Evolutionary conservation across 2,329 filamentous ascomycete genomes (phyloP), one percentile per base, ranked within the genome.

Genomic region (Neopestalotiopsis sp.): DNA sequence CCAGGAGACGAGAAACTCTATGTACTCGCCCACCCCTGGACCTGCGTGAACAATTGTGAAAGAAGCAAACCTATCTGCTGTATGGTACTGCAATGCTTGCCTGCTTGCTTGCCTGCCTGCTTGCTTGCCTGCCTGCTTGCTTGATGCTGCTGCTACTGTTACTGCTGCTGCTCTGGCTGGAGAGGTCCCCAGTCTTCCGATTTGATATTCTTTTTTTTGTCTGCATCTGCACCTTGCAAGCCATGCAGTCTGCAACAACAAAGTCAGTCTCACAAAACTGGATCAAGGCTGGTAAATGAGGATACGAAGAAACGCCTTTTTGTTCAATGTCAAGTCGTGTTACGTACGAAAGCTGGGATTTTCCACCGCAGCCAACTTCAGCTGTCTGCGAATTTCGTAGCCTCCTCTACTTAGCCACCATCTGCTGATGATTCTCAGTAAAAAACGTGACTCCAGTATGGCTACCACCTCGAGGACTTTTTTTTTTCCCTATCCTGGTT

Each of bases 181-280:
- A 53, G 45, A 53, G n/a, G 20, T 24, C 45, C 24, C n/a, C 45
- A 53, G 45, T 7, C 45, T 53, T 20, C 45, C 45, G 20, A 20
- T 9, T 53, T 20, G 20, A n/a, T n/a, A 53, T 53, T 53, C 34
- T 38, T 38, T 38, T 38, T 38, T 38, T 38, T 38, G 45, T 53
- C 20, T 53, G 45, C 45, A n/a, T n/a, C 45, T 53, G 45, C 45
- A 38, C 34, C 34, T 38, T 53, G 45, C 45, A 28, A 28, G 20
- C 45, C 14, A 53, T 53, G 45, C 45, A 53, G 45, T n/a, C 45
- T 53, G 45, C 45, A 53, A 53, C 45, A 20, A 53, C 17, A 53
- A 53, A 53, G 45, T 53, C 45, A 53, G 45, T 53, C 45, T 53
- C 45, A 53, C 45, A 53, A 53, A 53, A 53, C 45, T 53, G 45